A percentile compares a stretch with the other conserved stretches of the same genome.
phyloP scores from a whole-genome alignment of 2,329 filamentous ascomycete species.

The Fusarium marasasianum region DNA sequence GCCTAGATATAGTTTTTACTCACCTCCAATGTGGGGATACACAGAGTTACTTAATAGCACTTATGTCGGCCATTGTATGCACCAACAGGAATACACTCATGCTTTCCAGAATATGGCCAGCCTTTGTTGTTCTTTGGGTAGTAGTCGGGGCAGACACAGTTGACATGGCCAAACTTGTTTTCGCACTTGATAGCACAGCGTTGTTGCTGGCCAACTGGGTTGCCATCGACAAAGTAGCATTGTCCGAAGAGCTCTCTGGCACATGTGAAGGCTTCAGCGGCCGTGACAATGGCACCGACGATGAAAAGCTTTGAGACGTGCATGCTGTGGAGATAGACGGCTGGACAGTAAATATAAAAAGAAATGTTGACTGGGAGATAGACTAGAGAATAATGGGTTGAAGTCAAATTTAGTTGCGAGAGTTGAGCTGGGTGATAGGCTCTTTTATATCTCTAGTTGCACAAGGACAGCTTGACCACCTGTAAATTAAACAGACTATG shows the following conservation, averaged over 20 bases:
- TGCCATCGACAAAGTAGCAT: not conserved
- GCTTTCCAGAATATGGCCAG: not conserved
- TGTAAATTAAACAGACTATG: no score
- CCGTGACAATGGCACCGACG: not conserved
- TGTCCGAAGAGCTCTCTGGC: not conserved
- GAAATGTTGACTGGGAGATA: not conserved
- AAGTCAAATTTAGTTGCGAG: not conserved
- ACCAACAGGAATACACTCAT: not conserved
- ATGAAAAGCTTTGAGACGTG: not conserved
- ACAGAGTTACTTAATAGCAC: not conserved
- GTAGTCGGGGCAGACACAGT: not conserved
- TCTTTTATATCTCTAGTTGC: not conserved
- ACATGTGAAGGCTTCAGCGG: not conserved
- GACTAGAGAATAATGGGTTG: not conserved
- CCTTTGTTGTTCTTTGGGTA: not conserved
- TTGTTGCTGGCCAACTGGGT: not conserved
- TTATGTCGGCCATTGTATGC: not conserved
- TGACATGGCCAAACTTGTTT: not conserved
- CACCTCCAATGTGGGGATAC: rapidly evolving
- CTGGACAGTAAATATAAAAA: not conserved
- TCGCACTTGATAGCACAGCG: not conserved
- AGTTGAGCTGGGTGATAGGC: not conserved
- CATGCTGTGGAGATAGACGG: not conserved
- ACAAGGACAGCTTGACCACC: not conserved
- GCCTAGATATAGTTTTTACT: not conserved